Percentiles rank a stretch among this genome's conserved stretches.
Evolutionary conservation across 345 rosid genomes (phyloP).

Genomic region (Salix caprea): DNA sequence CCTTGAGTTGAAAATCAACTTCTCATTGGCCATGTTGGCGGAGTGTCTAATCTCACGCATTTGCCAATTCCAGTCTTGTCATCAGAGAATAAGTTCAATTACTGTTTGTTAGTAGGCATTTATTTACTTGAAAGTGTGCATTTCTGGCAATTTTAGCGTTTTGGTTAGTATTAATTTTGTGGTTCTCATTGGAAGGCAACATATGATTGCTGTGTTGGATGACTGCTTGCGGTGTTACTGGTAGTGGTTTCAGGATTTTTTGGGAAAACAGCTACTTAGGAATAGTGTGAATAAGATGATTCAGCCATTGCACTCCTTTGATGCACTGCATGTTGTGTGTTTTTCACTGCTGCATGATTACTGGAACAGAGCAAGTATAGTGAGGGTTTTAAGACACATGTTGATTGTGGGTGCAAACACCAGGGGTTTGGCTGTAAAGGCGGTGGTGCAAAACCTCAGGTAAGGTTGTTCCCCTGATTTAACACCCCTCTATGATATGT

Average conservation of each 20-base stretch:
- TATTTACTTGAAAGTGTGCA: background rate
- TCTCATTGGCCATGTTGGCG: background rate
- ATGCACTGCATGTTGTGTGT: background rate
- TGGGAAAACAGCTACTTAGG: background rate
- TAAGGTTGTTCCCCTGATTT: background rate
- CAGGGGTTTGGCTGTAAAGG: background rate
- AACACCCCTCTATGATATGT: background rate
- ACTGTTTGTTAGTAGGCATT: background rate
- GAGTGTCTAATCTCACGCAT: background rate
- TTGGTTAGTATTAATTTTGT: background rate
- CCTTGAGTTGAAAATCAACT: background rate
- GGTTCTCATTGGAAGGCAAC: background rate
- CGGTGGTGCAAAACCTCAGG: background rate
- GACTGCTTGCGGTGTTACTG: background rate
- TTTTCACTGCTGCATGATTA: background rate
- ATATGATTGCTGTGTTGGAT: slow-evolving; percentile 1
- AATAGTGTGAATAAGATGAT: background rate
- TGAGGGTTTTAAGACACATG: background rate
- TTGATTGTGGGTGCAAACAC: background rate
- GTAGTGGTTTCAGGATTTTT: background rate
- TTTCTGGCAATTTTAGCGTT: background rate
- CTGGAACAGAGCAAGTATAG: background rate
- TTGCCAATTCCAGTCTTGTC: background rate
- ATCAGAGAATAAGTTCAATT: background rate
- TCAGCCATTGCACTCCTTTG: background rate